phyloP scores from a whole-genome alignment of 345 rosid species.

The Carallia brachiata region DNA sequence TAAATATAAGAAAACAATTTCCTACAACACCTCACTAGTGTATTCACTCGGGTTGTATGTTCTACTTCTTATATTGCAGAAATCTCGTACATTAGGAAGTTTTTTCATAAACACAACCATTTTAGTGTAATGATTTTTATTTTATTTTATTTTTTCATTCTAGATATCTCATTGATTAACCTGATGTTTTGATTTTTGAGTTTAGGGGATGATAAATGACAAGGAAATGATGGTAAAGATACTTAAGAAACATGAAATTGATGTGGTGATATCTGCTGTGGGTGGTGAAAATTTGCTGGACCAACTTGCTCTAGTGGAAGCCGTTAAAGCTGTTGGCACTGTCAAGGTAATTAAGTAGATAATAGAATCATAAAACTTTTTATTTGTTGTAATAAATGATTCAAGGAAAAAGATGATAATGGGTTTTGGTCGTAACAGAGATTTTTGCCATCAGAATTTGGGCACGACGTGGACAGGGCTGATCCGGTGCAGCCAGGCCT shows the following conservation, averaged over 20 bases:
- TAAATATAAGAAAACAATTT: no score
- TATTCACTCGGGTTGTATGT: no score
- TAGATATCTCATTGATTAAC: neutral
- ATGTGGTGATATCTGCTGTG: conserved; percentile 49
- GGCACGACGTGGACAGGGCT: conserved; percentile 65
- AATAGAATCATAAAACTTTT: no score
- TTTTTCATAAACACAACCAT: no score
- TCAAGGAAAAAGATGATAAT: no score
- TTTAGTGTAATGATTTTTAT: no score
- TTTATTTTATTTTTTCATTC: neutral
- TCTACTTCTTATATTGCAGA: no score
- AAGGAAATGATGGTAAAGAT: conserved; percentile 45
- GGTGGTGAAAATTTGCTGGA: conserved; percentile 43
- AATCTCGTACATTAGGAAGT: no score
- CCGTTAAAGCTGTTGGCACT: conserved; percentile 54
- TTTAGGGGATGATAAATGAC: conserved; percentile 45
- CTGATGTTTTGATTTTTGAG: neutral
- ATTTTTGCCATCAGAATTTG: conserved; percentile 72
- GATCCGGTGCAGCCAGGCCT: conserved; percentile 69
- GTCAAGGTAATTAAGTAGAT: conserved; percentile 40
- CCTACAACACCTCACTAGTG: no score
- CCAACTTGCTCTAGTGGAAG: conserved; percentile 45
- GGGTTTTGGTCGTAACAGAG: conserved; percentile 33
- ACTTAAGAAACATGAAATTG: conserved; percentile 50
- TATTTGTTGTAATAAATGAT: no score